Evolutionary conservation across 2,329 filamentous ascomycete genomes (phyloP), one percentile per base, ranked within the genome.

Genomic region (Hypoxylon sp.): DNA sequence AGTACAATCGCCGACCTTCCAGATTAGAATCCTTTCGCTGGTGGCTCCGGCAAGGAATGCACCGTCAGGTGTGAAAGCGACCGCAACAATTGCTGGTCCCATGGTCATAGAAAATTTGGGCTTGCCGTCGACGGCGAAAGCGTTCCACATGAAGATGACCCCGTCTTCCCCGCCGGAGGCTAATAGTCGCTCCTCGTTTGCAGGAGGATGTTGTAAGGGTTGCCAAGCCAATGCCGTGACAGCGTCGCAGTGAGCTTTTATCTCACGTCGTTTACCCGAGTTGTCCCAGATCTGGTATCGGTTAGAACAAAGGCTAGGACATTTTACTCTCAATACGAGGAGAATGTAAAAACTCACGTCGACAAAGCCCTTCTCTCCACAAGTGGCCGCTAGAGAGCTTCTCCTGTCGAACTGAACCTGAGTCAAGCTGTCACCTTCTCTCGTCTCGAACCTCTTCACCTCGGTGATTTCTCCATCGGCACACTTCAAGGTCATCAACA

Each of bases 41-140:
- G 87, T 89, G 4, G 86, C 87, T 3, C 86, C 87, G 0, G 88
- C 88, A 53, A 90, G 83, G 68, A 88, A 89, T 18, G 83, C 83
- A 1, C 88, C 88, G 64, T 89, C 87, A 0, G 88, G 87, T 0
- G 87, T 89, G 64, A 90, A 89, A 0, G 87, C 82, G 1, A 90
- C 79, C 22, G 84, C 83, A 40, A 88, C 83, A 45, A 89, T 84
- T 6, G 85, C 82, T 1, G 81, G 80, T 24, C 83, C 82, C 84
- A 90, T 89, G 0, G 85, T 89, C 78, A 89, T 83, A 57, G 85
- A 87, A 65, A 83, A 86, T 64, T 84, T 86, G 0, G 86, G 79
- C 70, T 86, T 87, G 67, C 80, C 82, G 55, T 88, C 85, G 0
- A 82, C 75, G 36, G 80, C 81, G 49, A 84, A 81, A 2, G 84